A percentile compares a stretch with the other conserved stretches of the same genome.
Evolutionary conservation across 1,284 basidiomycete species (phyloP).

Genomic region (Wallemia ichthyophaga): DNA sequence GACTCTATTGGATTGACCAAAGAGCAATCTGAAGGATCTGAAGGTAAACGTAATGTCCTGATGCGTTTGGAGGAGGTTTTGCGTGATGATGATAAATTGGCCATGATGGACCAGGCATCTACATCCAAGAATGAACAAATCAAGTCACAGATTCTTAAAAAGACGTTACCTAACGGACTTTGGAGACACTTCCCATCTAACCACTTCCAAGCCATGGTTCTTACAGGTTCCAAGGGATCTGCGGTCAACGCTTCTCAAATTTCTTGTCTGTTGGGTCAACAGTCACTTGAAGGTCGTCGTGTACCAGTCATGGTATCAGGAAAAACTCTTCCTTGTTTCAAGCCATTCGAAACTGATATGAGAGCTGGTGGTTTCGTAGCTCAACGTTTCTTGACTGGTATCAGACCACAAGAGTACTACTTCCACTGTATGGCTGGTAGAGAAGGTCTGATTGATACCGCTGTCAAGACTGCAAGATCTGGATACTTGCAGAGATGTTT

Average conservation of each 20-base stretch:
- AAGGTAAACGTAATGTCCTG: slow-evolving; percentile 70
- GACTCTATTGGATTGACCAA: slow-evolving; percentile 82
- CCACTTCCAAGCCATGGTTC: slow-evolving; percentile 99
- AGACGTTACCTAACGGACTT: slow-evolving; percentile 75
- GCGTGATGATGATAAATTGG: slow-evolving; percentile 94
- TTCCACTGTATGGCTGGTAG: slow-evolving; percentile 99
- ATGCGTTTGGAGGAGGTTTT: slow-evolving; percentile 87
- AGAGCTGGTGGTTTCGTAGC: slow-evolving; percentile 97
- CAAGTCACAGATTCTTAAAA: slow-evolving; percentile 81
- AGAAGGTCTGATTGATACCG: slow-evolving; percentile 96
- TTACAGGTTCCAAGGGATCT: slow-evolving; percentile 89
- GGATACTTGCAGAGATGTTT: slow-evolving; percentile 95
- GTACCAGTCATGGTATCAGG: slow-evolving; percentile 97
- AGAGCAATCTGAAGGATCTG: slow-evolving; percentile 83
- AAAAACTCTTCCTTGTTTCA: slow-evolving; percentile 83
- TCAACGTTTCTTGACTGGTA: slow-evolving; percentile 90
- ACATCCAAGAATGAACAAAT: slow-evolving; percentile 93
- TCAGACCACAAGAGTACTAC: slow-evolving; percentile 97
- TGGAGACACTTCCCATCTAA: slow-evolving; percentile 26
- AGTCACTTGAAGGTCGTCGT: slow-evolving; percentile 88
- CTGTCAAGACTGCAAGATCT: slow-evolving; percentile 97
- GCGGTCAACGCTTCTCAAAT: slow-evolving; percentile 99
- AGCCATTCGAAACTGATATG: slow-evolving; percentile 94
- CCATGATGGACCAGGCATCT: slow-evolving; percentile 96
- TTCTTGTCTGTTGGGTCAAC: slow-evolving; percentile 97